Base-by-base conservation (phyloP, 108 stramenopile species). In the Schizochytrium sp. region DNA sequence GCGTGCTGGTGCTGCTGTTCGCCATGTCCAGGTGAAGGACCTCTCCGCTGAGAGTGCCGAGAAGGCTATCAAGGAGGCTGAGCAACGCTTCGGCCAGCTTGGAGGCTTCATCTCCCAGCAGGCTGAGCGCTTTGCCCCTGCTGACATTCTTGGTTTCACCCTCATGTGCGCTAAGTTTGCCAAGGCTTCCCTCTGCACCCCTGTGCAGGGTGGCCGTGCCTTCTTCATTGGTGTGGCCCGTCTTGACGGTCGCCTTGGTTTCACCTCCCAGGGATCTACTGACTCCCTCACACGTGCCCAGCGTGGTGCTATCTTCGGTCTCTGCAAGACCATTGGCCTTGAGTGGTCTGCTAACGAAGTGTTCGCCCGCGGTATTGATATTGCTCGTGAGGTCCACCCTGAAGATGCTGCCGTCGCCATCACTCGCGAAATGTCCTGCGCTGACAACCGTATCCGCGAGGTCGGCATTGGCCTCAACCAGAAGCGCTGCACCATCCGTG, bases 401-500 rank as follows among this genome's bases (percentile, higher is more conserved):
- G 64, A 69, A 44, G 64, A 69, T 15, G 64, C 64, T 2, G 64
- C 64, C 64, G 64, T 69, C 42, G 64, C 64, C 19, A 69, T 69
- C 28, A 44, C 44, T 38, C 64, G 64, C 64, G 64, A 69, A 44
- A 69, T 69, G 64, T 38, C 64, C 42, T 69, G 64, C 64, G 64
- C 64, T 15, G 64, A 69, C 64, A 69, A 44, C 28, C 64, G 64
- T 44, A 15, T 69, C 5, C 64, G 64, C 64, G 64, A 69, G 64
- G 64, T 69, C 12, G 64, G 64, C 64, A 69, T 69, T 69, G 64
- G 64, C 2, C 42, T 44, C 1, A 69, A 69, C 64, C 64, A 69
- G 64, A 38, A 69, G 64, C 64, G 64, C 64, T 69, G 64, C 64
- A 69, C 64, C 42, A 69, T 69, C 64, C 64, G 64, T 15, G 64